A percentile compares a stretch with the other conserved stretches of the same genome.
phyloP scores from a whole-genome alignment of 768 basidiomycete species.

The Austroboletus festivus region DNA sequence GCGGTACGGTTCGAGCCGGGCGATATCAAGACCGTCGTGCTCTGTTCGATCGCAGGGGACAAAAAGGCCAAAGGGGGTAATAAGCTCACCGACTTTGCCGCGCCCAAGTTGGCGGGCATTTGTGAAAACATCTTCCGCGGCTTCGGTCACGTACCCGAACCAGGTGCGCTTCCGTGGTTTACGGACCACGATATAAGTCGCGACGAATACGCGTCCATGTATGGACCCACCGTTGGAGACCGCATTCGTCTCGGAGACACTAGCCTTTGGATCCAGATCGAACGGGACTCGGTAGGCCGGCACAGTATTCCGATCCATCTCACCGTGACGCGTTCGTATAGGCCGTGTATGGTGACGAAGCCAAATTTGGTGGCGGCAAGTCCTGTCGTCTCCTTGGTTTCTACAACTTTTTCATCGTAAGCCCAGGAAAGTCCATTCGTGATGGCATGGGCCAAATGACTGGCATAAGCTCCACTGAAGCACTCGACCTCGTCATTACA shows the following conservation, averaged over 20 bases:
- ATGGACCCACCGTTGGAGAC: conserved; percentile 92
- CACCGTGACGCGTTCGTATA: conserved; percentile 24
- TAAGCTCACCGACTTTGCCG: conserved; percentile 39
- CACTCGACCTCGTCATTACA: conserved; percentile 90
- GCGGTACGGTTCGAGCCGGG: conserved; percentile 97
- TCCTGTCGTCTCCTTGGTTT: too few relatives aligned
- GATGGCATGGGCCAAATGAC: conserved; percentile 97
- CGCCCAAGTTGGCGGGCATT: conserved; percentile 46
- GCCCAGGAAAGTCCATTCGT: conserved; percentile 81
- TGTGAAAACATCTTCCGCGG: conserved; percentile 35
- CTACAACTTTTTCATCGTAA: neutral
- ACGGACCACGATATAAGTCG: conserved; percentile 57
- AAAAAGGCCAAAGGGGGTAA: conserved; percentile 80
- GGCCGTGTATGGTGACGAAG: conserved; percentile 93
- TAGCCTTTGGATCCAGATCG: conserved; percentile 87
- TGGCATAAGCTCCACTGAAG: conserved; percentile 58
- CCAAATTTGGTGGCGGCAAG: conserved; percentile 94
- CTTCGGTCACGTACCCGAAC: conserved; percentile 71
- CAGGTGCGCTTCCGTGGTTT: conserved; percentile 50
- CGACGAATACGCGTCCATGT: conserved; percentile 88
- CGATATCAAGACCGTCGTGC: conserved; percentile 76
- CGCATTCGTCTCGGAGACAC: conserved; percentile 87
- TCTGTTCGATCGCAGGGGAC: conserved; percentile 75
- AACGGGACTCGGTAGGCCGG: conserved; percentile 65
- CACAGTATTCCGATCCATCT: neutral